Percentiles rank a stretch among this genome's conserved stretches.
Evolutionary conservation across 441 rosid species (phyloP).

Genomic region (Populus tomentosa): DNA sequence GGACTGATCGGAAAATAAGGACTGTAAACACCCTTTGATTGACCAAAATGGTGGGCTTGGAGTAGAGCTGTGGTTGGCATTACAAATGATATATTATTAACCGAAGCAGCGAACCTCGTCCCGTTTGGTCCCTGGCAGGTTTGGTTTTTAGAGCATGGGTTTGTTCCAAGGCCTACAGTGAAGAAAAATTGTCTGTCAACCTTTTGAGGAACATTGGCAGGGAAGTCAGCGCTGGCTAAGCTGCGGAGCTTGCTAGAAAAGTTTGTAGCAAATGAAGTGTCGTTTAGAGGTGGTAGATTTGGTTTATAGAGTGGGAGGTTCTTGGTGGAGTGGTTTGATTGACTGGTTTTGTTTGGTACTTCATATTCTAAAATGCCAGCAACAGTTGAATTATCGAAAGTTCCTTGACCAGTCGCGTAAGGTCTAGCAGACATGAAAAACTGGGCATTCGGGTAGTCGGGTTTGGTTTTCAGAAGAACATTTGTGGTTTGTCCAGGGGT

Average conservation of each 20-base stretch:
- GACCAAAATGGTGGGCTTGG: too few relatives aligned
- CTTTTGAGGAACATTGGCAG: conserved; percentile 39
- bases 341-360: neutral
- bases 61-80: too few relatives aligned
- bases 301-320: conserved; percentile 29
- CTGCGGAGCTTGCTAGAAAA: conserved; percentile 37
- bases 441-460: conserved; percentile 28
- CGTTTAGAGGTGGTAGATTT: conserved; percentile 37
- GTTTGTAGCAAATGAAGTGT: conserved; percentile 32
- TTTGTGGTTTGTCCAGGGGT: conserved; percentile 63
- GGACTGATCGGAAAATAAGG: too few relatives aligned
- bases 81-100: too few relatives aligned
- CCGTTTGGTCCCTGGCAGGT: conserved; percentile 56
- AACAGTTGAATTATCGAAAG: conserved; percentile 50
- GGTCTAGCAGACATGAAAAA: conserved; percentile 54
- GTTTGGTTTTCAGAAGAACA: conserved; percentile 44
- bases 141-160: conserved; percentile 43
- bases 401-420: conserved; percentile 47
- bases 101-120: conserved; percentile 40
- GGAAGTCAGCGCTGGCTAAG: conserved; percentile 35
- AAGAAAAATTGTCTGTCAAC: conserved; percentile 37
- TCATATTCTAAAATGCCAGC: conserved; percentile 21
- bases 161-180: conserved; percentile 48
- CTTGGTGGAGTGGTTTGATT: conserved; percentile 13
- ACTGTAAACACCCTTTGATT: too few relatives aligned